A percentile compares a stretch with the other conserved stretches of the same genome.
Evolutionary conservation across 1,284 basidiomycete species (phyloP).

Genomic region (Omphalotus olearius): DNA sequence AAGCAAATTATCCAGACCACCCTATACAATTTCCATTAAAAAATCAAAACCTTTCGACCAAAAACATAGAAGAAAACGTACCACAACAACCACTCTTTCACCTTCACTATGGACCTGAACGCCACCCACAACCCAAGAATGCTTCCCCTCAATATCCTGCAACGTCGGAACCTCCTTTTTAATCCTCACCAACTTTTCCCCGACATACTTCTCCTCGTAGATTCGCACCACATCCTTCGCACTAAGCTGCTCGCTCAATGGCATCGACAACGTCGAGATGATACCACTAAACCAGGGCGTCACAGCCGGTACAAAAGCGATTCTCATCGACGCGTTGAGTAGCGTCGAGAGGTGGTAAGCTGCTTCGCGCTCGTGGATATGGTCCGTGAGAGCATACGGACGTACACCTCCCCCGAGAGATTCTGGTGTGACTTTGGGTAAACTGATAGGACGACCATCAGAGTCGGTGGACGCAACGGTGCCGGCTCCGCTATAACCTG

Average conservation of each 20-base stretch:
- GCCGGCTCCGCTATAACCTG: slow-evolving; percentile 94
- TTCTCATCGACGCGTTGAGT: slow-evolving; percentile 42
- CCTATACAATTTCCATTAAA: slow-evolving; percentile 38
- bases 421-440: slow-evolving; percentile 82
- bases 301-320: slow-evolving; percentile 88
- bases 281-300: slow-evolving; percentile 98
- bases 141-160: slow-evolving; percentile 73
- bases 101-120: slow-evolving; percentile 91
- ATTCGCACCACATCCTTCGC: slow-evolving; percentile 74
- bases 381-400: slow-evolving; percentile 91
- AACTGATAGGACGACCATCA: slow-evolving; percentile 68
- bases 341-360: slow-evolving; percentile 76
- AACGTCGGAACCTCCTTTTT: slow-evolving; percentile 75
- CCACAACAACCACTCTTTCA: slow-evolving; percentile 88
- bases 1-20: slow-evolving; percentile 91
- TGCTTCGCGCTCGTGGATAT: slow-evolving; percentile 98
- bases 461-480: slow-evolving; percentile 69
- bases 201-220: slow-evolving; percentile 77
- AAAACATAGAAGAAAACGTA: slow-evolving; percentile 34
- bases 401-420: slow-evolving; percentile 74
- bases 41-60: slow-evolving; percentile 2
- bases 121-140: slow-evolving; percentile 90
- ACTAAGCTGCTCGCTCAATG: slow-evolving; percentile 59
- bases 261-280: slow-evolving; percentile 80
- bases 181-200: slow-evolving; percentile 72